Evolutionary conservation across 768 basidiomycete species (phyloP).

Genomic region (Chlorophyllum brunneum): DNA sequence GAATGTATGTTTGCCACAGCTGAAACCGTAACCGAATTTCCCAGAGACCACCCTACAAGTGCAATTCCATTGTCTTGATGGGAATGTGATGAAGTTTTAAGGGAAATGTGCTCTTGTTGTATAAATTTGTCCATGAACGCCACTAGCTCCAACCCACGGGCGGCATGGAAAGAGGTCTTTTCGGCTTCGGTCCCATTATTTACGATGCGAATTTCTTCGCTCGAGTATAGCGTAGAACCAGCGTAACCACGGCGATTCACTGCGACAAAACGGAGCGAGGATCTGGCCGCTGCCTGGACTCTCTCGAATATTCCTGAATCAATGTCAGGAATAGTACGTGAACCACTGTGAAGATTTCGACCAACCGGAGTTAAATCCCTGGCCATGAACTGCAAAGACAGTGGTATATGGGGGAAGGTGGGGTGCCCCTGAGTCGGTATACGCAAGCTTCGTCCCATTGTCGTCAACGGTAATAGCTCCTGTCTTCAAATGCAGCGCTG

Average conservation of each 20-base stretch:
- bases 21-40: conserved; percentile 20
- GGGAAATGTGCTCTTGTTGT: conserved; percentile 13
- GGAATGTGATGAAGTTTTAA: conserved; percentile 14
- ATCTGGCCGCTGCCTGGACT: not conserved
- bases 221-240: conserved; percentile 24
- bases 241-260: conserved; percentile 30
- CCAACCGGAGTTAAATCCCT: conserved; percentile 16
- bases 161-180: conserved; percentile 18
- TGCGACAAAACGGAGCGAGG: conserved; percentile 24
- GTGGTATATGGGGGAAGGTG: conserved; percentile 13
- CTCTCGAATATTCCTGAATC: not conserved
- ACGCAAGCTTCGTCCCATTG: conserved; percentile 12
- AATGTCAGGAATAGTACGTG: not conserved
- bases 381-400: conserved; percentile 19
- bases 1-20: conserved; percentile 15
- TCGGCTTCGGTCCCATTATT: conserved; percentile 10
- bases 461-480: not conserved
- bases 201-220: conserved; percentile 18
- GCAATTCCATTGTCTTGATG: conserved; percentile 12
- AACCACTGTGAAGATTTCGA: not conserved
- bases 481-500: too few species aligned
- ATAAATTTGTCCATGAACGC: conserved; percentile 25
- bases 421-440: conserved; percentile 12
- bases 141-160: conserved; percentile 24
- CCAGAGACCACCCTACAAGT: conserved; percentile 29